phyloP scores from a whole-genome alignment of 73 alveolate genomes.

The Paramecium pentaurelia region DNA sequence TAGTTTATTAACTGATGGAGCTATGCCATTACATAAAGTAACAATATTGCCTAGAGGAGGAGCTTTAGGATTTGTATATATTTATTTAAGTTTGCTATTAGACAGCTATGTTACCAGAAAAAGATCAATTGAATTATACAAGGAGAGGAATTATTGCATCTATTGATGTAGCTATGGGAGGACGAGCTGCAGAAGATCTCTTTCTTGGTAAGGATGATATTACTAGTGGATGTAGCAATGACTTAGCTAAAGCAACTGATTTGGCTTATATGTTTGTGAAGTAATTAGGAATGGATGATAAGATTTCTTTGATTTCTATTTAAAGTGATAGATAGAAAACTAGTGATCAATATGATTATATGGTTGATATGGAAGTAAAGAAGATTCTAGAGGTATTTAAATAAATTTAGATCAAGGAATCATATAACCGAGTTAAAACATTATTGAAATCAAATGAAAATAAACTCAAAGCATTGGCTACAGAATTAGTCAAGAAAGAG shows the following conservation, averaged over 20 bases:
- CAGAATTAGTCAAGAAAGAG: slow-evolving; percentile 62
- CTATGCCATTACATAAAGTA: slow-evolving; percentile 81
- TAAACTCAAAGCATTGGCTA: slow-evolving; percentile 68
- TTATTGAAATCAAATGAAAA: slow-evolving; percentile 63
- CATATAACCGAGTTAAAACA: slow-evolving; percentile 70
- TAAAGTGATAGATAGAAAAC: slow-evolving; percentile 56
- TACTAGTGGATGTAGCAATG: slow-evolving; percentile 84
- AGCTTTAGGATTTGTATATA: slow-evolving; percentile 71
- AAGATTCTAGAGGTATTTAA: slow-evolving; percentile 63
- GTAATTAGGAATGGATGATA: slow-evolving; percentile 81
- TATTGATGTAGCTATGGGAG: slow-evolving; percentile 90
- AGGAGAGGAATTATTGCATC: slow-evolving; percentile 74
- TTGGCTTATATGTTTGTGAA: slow-evolving; percentile 71
- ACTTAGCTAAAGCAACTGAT: slow-evolving; percentile 73
- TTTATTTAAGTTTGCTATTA: neutral
- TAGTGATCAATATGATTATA: slow-evolving; percentile 66
- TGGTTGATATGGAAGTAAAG: slow-evolving; percentile 74
- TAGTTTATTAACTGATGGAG: slow-evolving; percentile 80
- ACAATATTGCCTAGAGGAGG: slow-evolving; percentile 89
- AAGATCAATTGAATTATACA: slow-evolving; percentile 59
- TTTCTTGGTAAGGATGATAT: slow-evolving; percentile 74
- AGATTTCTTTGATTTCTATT: slow-evolving; percentile 56
- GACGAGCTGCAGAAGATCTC: slow-evolving; percentile 87
- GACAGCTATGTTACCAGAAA: slow-evolving; percentile 83
- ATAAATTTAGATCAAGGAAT: neutral